phyloP scores from a whole-genome alignment of 192 early-diverging fungal genomes.

The Coemansia interrupta region DNA sequence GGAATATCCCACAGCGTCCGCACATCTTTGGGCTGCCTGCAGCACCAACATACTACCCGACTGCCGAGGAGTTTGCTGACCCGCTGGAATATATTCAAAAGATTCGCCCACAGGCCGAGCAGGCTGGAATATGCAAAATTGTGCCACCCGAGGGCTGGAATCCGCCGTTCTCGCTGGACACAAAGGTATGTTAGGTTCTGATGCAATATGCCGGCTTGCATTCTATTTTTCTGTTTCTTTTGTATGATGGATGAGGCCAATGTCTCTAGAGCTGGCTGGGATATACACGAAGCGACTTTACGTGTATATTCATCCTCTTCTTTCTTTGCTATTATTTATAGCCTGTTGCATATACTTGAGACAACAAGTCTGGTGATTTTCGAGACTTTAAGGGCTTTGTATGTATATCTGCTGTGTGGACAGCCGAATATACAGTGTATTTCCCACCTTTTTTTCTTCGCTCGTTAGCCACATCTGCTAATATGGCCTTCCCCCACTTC shows the following conservation, averaged over 20 bases:
- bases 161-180: slow-evolving; percentile 83
- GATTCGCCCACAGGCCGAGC: slow-evolving; percentile 72
- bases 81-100: slow-evolving; percentile 81
- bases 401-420: too few species aligned
- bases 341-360: too few species aligned
- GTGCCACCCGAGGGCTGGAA: slow-evolving; percentile 85
- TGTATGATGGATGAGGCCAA: not conserved
- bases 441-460: too few species aligned
- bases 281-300: too few species aligned
- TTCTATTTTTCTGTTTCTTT: not conserved
- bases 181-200: slow-evolving; percentile 37
- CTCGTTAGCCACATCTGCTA: too few species aligned
- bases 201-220: not conserved
- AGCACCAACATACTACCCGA: slow-evolving; percentile 80
- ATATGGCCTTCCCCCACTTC: too few species aligned
- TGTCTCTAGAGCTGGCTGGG: not conserved
- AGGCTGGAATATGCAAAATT: slow-evolving; percentile 87
- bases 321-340: too few species aligned
- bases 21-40: slow-evolving; percentile 70
- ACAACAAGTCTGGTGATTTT: too few species aligned
- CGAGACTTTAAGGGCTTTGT: too few species aligned
- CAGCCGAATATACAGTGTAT: too few species aligned
- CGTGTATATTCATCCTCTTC: too few species aligned
- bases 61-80: slow-evolving; percentile 74
- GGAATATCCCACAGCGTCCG: slow-evolving; percentile 17